Base-by-base conservation (phyloP, 1,284 basidiomycete species). In the Cystobasidium pallidum region DNA sequence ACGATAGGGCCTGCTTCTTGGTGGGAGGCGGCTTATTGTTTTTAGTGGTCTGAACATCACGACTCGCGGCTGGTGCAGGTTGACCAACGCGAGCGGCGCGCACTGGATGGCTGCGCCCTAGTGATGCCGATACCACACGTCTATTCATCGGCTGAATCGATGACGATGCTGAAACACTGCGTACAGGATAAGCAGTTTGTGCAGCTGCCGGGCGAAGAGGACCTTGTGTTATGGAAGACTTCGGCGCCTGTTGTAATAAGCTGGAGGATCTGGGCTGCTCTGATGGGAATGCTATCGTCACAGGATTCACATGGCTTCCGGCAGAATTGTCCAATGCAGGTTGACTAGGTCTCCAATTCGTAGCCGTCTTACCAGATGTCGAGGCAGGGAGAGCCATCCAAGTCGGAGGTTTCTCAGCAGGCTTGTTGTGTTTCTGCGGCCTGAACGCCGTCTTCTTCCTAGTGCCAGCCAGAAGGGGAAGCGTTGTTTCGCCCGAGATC, bases 1-100 rank as follows among this genome's bases (percentile, higher is more conserved):
- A 54, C 2, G 68, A 71, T 2, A 71, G 28, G 19, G 49, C 61
- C 26, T 71, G 68, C 59, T 41, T 43, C 32, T 71, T 71, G 7
- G 49, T 26, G 2, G 68, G 68, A 36, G 66, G 66, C 6, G 21
- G 41, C 17, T 24, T 26, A 36, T 26, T 45, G 2, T 45, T 36
- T 3, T 30, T 17, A 1, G 17, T 26, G 7, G 39, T 21, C 19
- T 21, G 36, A n/a, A 28, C 55, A 10, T 8, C n/a, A 24, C 58
- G 41, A 4, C 11, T 1, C 11, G 30, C 34, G 3, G 36, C 7
- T 13, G n/a, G 36, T 7, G 21, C 26, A 26, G 36, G 58, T 11
- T 32, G 36, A 4, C 58, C 39, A 21, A 13, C 10, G 26, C 39
- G 24, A 17, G 21, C 58, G 6, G 58, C n/a, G 7, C n/a, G 58